Evolutionary conservation across 2,329 filamentous ascomycete genomes (phyloP), one percentile per base, ranked within the genome.

Genomic region (Fusarium begoniae): DNA sequence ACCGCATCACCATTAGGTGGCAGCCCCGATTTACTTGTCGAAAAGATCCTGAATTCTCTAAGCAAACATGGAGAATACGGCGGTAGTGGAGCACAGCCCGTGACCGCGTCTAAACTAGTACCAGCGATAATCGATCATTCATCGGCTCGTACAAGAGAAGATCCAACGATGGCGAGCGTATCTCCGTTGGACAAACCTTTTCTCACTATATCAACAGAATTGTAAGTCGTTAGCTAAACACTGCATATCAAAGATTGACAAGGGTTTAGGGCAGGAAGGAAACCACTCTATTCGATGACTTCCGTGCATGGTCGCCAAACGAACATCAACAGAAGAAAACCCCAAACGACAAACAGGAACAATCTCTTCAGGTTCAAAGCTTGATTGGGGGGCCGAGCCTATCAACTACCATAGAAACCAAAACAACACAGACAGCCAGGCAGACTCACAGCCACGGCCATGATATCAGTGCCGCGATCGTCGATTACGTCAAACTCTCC

Each of bases 101-200:
- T 10, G 6, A 28, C 38, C 3, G 48, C 37, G 1, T 2, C 9
- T n/a, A 37, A 44, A 1, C 8, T 69, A 32, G 22, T 32, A 3
- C 43, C 18, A 5, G 20, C 41, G 3, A 41, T 66, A 0, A 20
- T 69, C 5, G 24, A 69, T 13, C 50, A 66, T 18, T 69, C 38
- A 51, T 66, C n/a, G 38, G 37, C 18, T 30, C 37, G 2, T 69
- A 69, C 4, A 43, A 69, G 30, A 66, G 32, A 14, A 54, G 24
- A 4, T 22, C 20, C 4, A 6, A 10, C 5, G 20, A 18, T 1
- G 5, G 18, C 0, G 9, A 5, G 8, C 35, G 9, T 2, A 15
- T 28, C 2, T 66, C 38, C 17, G 37, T 66, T 4, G 37, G 50
- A 0, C 62, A 56, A 3, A 13, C 30, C 0, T 61, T 66, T 14